Evolutionary conservation across 192 early-diverging fungal genomes (phyloP).

Genomic region (Linnemannia zychae): DNA sequence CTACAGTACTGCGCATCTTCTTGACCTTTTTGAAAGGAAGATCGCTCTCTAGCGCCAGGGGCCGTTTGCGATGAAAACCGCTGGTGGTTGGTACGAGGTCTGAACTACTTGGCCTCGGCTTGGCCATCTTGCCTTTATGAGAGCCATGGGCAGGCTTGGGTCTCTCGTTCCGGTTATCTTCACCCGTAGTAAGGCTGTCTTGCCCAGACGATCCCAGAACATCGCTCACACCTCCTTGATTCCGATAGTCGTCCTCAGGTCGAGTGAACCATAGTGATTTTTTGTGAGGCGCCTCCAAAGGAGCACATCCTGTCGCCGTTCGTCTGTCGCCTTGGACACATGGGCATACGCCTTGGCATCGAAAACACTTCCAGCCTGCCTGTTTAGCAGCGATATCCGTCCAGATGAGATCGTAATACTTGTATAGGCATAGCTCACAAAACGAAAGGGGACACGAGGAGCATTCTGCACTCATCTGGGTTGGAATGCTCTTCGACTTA

Average conservation of each 20-base stretch:
- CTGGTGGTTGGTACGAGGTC: not conserved
- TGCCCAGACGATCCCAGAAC: not conserved
- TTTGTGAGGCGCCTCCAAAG: not conserved
- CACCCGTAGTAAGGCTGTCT: not conserved
- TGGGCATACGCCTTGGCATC: constrained; percentile 12
- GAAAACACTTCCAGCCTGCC: constrained; percentile 23
- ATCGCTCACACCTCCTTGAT: constrained; percentile 27
- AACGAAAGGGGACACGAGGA: not conserved
- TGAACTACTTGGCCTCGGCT: not conserved
- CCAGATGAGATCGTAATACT: constrained; percentile 21
- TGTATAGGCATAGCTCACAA: constrained; percentile 38
- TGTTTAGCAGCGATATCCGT: not conserved
- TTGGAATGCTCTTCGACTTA: not conserved
- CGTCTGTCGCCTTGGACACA: not conserved
- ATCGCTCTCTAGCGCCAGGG: not conserved
- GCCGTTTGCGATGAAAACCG: not conserved
- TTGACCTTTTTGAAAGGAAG: not conserved
- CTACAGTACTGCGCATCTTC: not conserved
- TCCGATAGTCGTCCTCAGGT: constrained; percentile 32
- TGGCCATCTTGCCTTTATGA: not conserved
- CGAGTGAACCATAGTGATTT: constrained; percentile 18
- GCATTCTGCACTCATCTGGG: not conserved
- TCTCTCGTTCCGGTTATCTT: not conserved
- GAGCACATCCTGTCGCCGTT: not conserved
- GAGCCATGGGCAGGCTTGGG: not conserved